phyloP scores from a whole-genome alignment of 2,329 filamentous ascomycete genomes.

The Nothophaeocryptopus gaeumannii region DNA sequence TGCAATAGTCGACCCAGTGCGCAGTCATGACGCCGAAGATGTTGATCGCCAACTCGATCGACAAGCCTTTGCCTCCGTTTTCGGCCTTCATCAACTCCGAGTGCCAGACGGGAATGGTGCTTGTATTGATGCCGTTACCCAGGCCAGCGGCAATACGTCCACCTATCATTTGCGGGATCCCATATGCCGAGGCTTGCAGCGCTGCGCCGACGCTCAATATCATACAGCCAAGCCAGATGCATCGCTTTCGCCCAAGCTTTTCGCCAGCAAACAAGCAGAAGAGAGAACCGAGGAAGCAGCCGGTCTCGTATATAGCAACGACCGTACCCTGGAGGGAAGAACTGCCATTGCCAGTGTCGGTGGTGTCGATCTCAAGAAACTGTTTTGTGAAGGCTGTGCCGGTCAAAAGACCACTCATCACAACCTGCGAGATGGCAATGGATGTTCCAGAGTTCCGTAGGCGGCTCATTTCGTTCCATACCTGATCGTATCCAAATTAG shows the following conservation, averaged over 20 bases:
- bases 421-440: neutral
- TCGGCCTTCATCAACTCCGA: constrained; percentile 44
- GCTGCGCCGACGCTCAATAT: constrained; percentile 50
- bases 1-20: constrained; percentile 38
- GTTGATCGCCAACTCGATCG: constrained; percentile 34
- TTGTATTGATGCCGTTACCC: constrained; percentile 14
- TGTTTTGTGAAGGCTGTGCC: constrained; percentile 14
- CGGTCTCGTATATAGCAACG: constrained; percentile 57
- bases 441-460: too few species aligned
- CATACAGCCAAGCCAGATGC: constrained; percentile 46
- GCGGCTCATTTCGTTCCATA: too few species aligned
- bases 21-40: constrained; percentile 30
- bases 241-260: constrained; percentile 45
- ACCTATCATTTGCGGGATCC: constrained; percentile 39
- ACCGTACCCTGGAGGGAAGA: constrained; percentile 37
- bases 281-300: constrained; percentile 57
- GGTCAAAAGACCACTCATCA: constrained; percentile 18
- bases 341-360: constrained; percentile 8
- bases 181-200: constrained; percentile 44
- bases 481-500: constrained; percentile 21
- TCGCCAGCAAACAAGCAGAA: constrained; percentile 48
- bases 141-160: constrained; percentile 12
- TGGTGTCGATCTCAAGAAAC: constrained; percentile 22
- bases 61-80: constrained; percentile 39
- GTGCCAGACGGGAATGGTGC: constrained; percentile 39